phyloP scores from a whole-genome alignment of 2,329 filamentous ascomycete species.

The Chaetothyriales sp. region DNA sequence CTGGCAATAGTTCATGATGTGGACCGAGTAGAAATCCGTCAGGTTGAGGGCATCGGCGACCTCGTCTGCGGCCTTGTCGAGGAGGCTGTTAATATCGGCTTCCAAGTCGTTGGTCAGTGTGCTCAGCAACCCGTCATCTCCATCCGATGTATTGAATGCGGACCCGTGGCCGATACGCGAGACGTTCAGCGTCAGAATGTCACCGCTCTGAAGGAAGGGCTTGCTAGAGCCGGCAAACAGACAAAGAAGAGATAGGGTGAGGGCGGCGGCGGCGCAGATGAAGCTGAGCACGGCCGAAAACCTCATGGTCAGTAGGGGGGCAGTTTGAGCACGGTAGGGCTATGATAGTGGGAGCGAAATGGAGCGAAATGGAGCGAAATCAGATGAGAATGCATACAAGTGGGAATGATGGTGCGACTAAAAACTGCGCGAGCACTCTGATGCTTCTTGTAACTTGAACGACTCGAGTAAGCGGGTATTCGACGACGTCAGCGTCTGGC shows the following conservation, averaged over 20 bases:
- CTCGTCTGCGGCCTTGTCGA: constrained; percentile 25
- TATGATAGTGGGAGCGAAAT: background rate
- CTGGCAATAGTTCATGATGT: constrained; percentile 48
- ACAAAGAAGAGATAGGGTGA: constrained; percentile 46
- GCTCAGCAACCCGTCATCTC: constrained; percentile 23
- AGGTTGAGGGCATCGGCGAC: constrained; percentile 39
- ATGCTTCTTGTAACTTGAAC: background rate
- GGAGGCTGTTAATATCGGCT: constrained; percentile 26
- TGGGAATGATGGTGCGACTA: background rate
- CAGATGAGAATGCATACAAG: background rate
- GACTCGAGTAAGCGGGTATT: background rate
- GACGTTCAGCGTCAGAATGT: constrained; percentile 47
- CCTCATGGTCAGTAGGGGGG: constrained; percentile 27
- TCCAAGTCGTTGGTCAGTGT: constrained; percentile 29
- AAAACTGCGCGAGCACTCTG: background rate
- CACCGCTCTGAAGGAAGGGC: constrained; percentile 42
- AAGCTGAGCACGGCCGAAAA: constrained; percentile 37
- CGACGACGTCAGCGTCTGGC: background rate
- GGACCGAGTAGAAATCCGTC: constrained; percentile 48
- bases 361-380: background rate
- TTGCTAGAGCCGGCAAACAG: constrained; percentile 47
- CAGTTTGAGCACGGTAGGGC: background rate
- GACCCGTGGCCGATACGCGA: constrained; percentile 37
- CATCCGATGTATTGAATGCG: constrained; percentile 21
- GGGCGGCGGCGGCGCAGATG: constrained; percentile 38